Percentiles rank a stretch among this genome's conserved stretches.
phyloP scores from a whole-genome alignment of 305 asterid species.

The Solanum hybrid region DNA sequence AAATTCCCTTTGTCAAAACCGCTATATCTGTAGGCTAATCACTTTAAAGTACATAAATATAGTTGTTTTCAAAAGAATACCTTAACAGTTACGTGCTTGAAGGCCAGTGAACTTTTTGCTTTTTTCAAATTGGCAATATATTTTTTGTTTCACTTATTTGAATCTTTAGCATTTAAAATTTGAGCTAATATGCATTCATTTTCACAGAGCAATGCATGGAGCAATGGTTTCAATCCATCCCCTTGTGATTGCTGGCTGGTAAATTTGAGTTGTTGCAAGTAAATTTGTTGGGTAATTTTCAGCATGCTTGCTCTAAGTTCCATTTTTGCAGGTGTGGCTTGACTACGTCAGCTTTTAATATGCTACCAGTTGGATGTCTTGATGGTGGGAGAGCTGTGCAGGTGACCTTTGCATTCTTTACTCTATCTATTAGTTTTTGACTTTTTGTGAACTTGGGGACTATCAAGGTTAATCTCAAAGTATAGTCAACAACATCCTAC shows the following conservation, averaged over 20 bases:
- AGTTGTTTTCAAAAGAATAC: not conserved
- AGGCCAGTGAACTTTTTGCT: not conserved
- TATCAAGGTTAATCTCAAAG: not conserved
- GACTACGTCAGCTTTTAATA: constrained; percentile 87
- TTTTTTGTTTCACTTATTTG: not conserved
- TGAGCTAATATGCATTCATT: constrained; percentile 10
- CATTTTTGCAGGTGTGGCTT: constrained; percentile 73
- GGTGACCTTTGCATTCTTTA: constrained; percentile 22
- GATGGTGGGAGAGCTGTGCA: constrained; percentile 97
- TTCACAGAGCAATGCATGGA: constrained; percentile 70
- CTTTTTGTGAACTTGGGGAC: not conserved
- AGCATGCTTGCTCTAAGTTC: constrained; percentile 14
- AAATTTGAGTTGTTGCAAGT: constrained; percentile 1
- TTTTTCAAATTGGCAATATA: not conserved
- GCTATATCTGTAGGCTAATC: not conserved
- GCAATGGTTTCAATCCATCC: constrained; percentile 80
- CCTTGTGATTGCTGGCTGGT: constrained; percentile 91
- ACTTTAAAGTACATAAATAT: not conserved
- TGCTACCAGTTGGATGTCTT: constrained; percentile 96
- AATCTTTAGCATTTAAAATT: not conserved
- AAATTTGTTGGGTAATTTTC: not conserved
- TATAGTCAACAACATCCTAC: not conserved
- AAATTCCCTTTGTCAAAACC: not conserved
- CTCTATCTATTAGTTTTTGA: not conserved
- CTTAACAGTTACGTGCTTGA: not conserved